Base-by-base conservation (phyloP, 345 rosid genomes). In the Cardiospermum halicacabum region DNA sequence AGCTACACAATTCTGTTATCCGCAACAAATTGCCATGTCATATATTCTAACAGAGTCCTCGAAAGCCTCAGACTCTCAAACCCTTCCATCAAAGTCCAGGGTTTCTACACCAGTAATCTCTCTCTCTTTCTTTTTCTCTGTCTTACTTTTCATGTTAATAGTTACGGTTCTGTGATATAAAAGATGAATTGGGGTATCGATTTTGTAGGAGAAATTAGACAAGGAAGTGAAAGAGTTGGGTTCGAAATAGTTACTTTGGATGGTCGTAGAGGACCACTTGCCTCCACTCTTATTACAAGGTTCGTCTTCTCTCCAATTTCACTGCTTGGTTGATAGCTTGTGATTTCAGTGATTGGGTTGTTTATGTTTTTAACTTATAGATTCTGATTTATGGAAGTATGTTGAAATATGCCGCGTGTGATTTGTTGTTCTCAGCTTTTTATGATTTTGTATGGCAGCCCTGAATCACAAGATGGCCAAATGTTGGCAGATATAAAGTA, bases 401-500 rank as follows among this genome's bases (percentile, higher is more conserved):
- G 11, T 28, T 18, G 65, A 6, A n/a, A 26, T 15, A 15, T 26
- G 26, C 21, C 11, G 3, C 5, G 11, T 58, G 30, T 58, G 43
- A n/a, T 43, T 43, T 10, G n/a, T n/a, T 18, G 11, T 18, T 62
- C 37, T n/a, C n/a, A n/a, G n/a, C n/a, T n/a, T n/a, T n/a, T n/a
- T n/a, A 24, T 43, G n/a, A 11, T 39, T 25, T n/a, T 11, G 27
- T 47, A 64, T 73, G 70, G 66, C 82, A 88, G 92, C 49, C 68
- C 79, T 3, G 90, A 80, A 48, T 81, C 87, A 40, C 18, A 39
- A 78, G 78, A 64, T 89, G 96, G 87, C 92, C 90, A 13, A 70
- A 69, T 18, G 96, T 86, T 53, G 90, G 92, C 61, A 89, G 74
- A 66, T 89, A 82, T 67, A 86, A 74, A 74, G 92, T 89, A 15